A percentile compares a stretch with the other conserved stretches of the same genome.
Conservation (phyloP, 371 early-diverging fungal genomes). For the Lichtheimia ramosa region DNA sequence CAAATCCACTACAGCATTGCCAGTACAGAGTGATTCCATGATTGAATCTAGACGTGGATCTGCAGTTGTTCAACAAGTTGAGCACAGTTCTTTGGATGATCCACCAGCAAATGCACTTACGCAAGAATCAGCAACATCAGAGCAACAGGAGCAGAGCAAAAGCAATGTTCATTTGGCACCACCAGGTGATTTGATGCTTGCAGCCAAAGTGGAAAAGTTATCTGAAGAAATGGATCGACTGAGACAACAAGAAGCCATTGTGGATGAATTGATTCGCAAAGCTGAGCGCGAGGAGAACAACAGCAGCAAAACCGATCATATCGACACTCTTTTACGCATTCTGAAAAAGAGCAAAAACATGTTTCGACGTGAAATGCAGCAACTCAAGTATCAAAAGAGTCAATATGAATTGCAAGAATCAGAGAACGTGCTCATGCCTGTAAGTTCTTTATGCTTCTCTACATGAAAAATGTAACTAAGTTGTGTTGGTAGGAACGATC, state of each 20-base stretch:
- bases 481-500: conserved; percentile 51
- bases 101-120: not conserved
- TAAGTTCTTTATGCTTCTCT: conserved; percentile 22
- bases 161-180: conserved; percentile 60
- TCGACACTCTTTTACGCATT: conserved; percentile 43
- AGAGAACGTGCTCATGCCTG: conserved; percentile 69
- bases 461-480: not conserved
- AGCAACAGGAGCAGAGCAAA: not conserved
- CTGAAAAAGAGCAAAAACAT: conserved; percentile 59
- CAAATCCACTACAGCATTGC: conserved; percentile 37
- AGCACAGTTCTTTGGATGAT: conserved; percentile 22
- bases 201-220: conserved; percentile 50
- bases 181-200: conserved; percentile 70
- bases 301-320: conserved; percentile 48
- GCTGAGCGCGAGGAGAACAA: conserved; percentile 43
- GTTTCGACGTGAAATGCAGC: conserved; percentile 60
- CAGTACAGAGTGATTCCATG: conserved; percentile 32
- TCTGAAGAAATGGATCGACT: conserved; percentile 58
- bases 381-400: conserved; percentile 66
- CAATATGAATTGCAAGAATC: conserved; percentile 64
- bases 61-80: conserved; percentile 30
- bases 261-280: conserved; percentile 62
- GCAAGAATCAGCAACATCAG: not conserved
- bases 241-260: conserved; percentile 68
- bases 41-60: conserved; percentile 42